A percentile compares a stretch with the other conserved stretches of the same genome.
These are phyloP conservation scores for Serendipita vermifera DNA, from an alignment of 768 basidiomycete genomes.

Conservation along the genomic window DNA sequence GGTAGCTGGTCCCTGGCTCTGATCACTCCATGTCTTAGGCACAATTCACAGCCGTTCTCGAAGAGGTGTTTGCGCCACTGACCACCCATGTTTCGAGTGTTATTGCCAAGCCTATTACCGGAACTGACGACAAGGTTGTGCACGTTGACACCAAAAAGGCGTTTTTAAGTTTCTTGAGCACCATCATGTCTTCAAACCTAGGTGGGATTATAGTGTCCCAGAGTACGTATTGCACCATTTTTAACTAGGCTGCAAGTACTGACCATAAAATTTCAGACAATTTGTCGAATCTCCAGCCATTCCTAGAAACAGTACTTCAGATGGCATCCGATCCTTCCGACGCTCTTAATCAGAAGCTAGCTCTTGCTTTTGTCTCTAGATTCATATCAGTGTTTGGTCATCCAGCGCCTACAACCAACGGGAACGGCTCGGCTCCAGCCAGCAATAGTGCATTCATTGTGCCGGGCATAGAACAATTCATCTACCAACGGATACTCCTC, in stretches of 20 bases:
- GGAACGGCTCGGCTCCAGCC: slow-evolving; percentile 22
- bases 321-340: slow-evolving; percentile 69
- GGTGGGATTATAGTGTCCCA: slow-evolving; percentile 78
- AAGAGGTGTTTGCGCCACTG: slow-evolving; percentile 80
- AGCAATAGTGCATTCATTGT: slow-evolving; percentile 29
- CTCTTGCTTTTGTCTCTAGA: slow-evolving; percentile 63
- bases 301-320: slow-evolving; percentile 61
- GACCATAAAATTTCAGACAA: slow-evolving; percentile 41
- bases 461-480: slow-evolving; percentile 84
- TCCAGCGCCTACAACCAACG: slow-evolving; percentile 30
- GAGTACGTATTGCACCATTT: slow-evolving; percentile 38
- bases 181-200: slow-evolving; percentile 67
- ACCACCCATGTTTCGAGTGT: slow-evolving; percentile 67
- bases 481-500: slow-evolving; percentile 78
- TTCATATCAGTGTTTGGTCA: slow-evolving; percentile 59
- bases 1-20: slow-evolving; percentile 3
- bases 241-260: slow-evolving; percentile 1
- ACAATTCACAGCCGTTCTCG: slow-evolving; percentile 77
- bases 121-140: slow-evolving; percentile 69
- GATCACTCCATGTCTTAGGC: slow-evolving; percentile 32
- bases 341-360: slow-evolving; percentile 59
- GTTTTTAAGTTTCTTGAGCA: slow-evolving; percentile 72
- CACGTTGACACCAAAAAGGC: slow-evolving; percentile 78
- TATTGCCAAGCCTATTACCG: slow-evolving; percentile 65
- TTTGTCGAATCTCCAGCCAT: slow-evolving; percentile 43